Evolutionary conservation across 2,329 filamentous ascomycete species (phyloP).

Genomic region (Chaetothyriales sp.): DNA sequence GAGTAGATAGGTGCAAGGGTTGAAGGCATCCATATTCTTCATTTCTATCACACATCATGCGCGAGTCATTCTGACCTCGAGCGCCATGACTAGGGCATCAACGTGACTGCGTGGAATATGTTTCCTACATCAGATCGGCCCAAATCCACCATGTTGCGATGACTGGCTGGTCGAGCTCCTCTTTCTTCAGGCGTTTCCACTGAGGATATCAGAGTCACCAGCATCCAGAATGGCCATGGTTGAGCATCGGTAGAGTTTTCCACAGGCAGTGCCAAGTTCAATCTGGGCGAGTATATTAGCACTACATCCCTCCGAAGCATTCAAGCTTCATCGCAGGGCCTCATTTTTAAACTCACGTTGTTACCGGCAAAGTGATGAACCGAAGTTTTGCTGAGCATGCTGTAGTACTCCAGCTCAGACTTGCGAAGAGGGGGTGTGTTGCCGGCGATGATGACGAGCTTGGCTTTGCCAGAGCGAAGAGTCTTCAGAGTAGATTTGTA

Average conservation of each 20-base stretch:
- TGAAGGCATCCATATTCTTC: background rate
- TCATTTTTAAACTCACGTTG: constrained; percentile 66
- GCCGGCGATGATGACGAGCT: constrained; percentile 89
- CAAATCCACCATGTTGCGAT: background rate
- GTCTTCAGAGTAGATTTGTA: constrained; percentile 85
- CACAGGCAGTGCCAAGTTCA: constrained; percentile 93
- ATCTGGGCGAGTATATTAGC: constrained; percentile 48
- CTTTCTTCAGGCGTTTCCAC: constrained; percentile 25
- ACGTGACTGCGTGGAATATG: background rate
- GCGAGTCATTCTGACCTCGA: background rate
- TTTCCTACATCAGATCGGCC: background rate
- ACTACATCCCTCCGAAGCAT: constrained; percentile 71
- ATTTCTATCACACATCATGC: background rate
- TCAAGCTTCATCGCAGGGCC: constrained; percentile 85
- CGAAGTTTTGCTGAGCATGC: constrained; percentile 47
- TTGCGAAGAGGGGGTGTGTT: constrained; percentile 98
- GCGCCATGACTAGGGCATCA: background rate
- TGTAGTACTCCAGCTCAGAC: constrained; percentile 76
- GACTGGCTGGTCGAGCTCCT: background rate
- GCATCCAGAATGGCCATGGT: constrained; percentile 96
- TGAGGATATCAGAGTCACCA: constrained; percentile 96
- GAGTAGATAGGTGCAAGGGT: background rate
- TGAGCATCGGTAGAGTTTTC: constrained; percentile 97
- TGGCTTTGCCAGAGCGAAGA: constrained; percentile 91
- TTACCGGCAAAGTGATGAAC: constrained; percentile 98